A percentile compares a stretch with the other conserved stretches of the same genome.
Conservation (phyloP, 345 rosid species). For the Camelina neglecta region DNA sequence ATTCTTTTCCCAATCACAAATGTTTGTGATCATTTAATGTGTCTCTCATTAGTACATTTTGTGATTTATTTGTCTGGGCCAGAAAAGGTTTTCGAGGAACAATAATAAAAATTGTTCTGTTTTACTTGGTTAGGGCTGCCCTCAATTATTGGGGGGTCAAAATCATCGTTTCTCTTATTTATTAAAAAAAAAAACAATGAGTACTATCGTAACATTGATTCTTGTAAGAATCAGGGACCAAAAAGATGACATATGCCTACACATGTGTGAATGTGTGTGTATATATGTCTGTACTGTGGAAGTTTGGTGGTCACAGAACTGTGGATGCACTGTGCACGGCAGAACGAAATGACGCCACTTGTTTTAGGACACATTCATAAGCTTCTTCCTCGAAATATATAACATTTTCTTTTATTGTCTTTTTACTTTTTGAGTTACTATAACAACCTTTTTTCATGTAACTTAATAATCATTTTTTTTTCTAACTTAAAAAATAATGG, state of each 20-base stretch:
- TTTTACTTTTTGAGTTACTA: constrained; percentile 12
- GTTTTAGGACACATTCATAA: constrained; percentile 42
- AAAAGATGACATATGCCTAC: constrained; percentile 44
- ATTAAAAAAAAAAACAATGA: not conserved
- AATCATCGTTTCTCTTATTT: constrained; percentile 32
- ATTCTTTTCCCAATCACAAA: constrained; percentile 18
- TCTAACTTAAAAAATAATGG: not conserved
- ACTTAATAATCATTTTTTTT: not conserved
- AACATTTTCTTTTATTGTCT: constrained; percentile 6
- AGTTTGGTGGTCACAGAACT: constrained; percentile 42
- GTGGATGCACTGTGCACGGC: constrained; percentile 44
- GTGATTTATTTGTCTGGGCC: constrained; percentile 39
- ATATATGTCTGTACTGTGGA: constrained; percentile 37
- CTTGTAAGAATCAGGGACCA: constrained; percentile 44
- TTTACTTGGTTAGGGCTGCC: constrained; percentile 28
- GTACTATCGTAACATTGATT: constrained; percentile 30
- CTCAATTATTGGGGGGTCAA: constrained; percentile 44
- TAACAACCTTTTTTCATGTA: constrained; percentile 20
- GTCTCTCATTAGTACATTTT: constrained; percentile 32
- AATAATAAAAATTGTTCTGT: constrained; percentile 24
- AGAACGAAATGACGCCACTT: constrained; percentile 48
- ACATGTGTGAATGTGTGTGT: constrained; percentile 37
- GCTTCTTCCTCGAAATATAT: constrained; percentile 39
- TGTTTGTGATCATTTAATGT: constrained; percentile 28
- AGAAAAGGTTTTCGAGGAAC: constrained; percentile 28